Conservation (phyloP, 768 basidiomycete genomes). For the Pleurotus cornucopiae region DNA sequence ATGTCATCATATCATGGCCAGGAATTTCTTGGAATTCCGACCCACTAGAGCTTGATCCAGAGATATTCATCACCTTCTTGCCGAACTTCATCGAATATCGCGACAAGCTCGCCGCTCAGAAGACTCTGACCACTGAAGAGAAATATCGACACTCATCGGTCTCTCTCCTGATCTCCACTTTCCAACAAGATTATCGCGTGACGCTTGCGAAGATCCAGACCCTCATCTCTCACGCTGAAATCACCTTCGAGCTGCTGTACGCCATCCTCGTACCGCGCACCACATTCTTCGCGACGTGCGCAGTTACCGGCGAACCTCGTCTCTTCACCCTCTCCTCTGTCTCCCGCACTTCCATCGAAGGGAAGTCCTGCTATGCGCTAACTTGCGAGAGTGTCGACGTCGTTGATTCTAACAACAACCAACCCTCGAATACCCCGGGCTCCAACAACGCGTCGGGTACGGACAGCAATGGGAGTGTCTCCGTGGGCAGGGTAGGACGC, state of each 20-base stretch:
- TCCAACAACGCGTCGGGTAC: constrained; percentile 3
- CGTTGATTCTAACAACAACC: constrained; percentile 27
- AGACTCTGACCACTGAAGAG: constrained; percentile 35
- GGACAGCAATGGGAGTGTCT: constrained; percentile 19
- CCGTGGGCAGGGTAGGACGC: constrained; percentile 26
- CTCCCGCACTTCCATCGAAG: constrained; percentile 29
- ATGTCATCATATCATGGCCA: constrained; percentile 53
- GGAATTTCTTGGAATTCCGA: constrained; percentile 61
- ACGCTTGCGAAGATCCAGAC: constrained; percentile 43
- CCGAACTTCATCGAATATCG: constrained; percentile 41
- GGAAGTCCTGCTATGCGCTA: constrained; percentile 38
- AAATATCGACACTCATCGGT: constrained; percentile 39
- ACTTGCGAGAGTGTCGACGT: constrained; percentile 49
- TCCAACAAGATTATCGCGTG: constrained; percentile 44
- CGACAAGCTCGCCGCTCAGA: constrained; percentile 31
- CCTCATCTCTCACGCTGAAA: constrained; percentile 50
- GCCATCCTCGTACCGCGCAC: constrained; percentile 52
- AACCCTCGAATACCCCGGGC: background rate
- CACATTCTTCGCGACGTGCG: constrained; percentile 46
- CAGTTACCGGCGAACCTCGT: constrained; percentile 47
- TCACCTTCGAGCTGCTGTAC: constrained; percentile 53
- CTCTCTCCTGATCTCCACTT: constrained; percentile 43
- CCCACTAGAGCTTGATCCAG: constrained; percentile 56
- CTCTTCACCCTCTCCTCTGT: constrained; percentile 43
- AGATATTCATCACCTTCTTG: constrained; percentile 52